A percentile compares a stretch with the other conserved stretches of the same genome.
Evolutionary conservation across 108 stramenopile genomes (phyloP).

Genomic region (Nannochloropsis granulata): DNA sequence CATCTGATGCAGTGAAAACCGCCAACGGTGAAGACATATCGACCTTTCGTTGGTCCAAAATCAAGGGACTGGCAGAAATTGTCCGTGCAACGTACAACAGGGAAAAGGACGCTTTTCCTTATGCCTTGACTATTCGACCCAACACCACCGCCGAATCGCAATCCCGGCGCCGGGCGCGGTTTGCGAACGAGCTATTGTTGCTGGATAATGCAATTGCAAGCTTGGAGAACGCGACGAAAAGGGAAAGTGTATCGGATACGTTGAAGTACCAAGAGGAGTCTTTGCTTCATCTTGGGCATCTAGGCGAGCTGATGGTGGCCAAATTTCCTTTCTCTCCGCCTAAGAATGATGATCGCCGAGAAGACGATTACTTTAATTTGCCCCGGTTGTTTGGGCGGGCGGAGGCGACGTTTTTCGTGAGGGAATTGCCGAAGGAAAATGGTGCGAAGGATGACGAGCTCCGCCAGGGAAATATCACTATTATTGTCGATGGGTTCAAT

Average conservation of each 20-base stretch:
- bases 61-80: not conserved
- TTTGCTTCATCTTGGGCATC: not conserved
- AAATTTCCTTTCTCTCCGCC: conserved; percentile 36
- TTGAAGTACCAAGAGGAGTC: not conserved
- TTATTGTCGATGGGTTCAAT: conserved; percentile 83
- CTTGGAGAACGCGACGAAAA: not conserved
- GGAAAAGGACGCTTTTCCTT: not conserved
- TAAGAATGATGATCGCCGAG: conserved; percentile 39
- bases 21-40: not conserved
- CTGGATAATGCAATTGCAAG: not conserved
- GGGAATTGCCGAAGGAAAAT: conserved; percentile 39
- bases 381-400: conserved; percentile 65
- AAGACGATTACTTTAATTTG: conserved; percentile 59
- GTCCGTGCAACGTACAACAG: not conserved
- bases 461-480: conserved; percentile 56
- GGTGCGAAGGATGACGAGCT: conserved; percentile 37
- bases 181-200: not conserved
- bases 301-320: conserved; percentile 15
- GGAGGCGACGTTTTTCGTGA: conserved; percentile 60
- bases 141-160: not conserved
- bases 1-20: not conserved
- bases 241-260: not conserved
- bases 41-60: not conserved
- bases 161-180: not conserved
- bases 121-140: not conserved